These are phyloP conservation scores for Achaetomiella virescens DNA, from an alignment of 495 filamentous ascomycete species.

Conservation along the genomic window DNA sequence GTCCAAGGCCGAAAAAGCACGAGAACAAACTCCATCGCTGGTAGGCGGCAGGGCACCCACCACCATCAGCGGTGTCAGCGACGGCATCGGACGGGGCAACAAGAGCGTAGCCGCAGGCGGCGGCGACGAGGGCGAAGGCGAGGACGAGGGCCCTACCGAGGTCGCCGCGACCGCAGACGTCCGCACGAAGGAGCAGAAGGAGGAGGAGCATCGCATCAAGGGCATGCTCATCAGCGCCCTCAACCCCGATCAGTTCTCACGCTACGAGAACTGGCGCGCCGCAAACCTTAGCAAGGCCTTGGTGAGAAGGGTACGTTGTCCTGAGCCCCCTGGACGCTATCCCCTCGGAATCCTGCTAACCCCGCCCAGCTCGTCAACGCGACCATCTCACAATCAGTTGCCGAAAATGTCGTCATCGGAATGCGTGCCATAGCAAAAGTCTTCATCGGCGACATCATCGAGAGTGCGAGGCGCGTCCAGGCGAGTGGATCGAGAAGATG, in stretches of 20 bases:
- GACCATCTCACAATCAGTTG: slow-evolving; percentile 81
- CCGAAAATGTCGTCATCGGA: slow-evolving; percentile 67
- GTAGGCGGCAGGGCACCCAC: slow-evolving; percentile 47
- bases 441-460: slow-evolving; percentile 77
- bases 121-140: slow-evolving; percentile 51
- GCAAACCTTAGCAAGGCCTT: slow-evolving; percentile 50
- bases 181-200: slow-evolving; percentile 58
- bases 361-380: slow-evolving; percentile 65
- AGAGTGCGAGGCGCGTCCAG: slow-evolving; percentile 72
- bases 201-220: slow-evolving; percentile 58
- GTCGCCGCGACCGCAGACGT: slow-evolving; percentile 58
- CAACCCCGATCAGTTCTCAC: slow-evolving; percentile 57
- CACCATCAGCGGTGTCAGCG: slow-evolving; percentile 40
- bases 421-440: slow-evolving; percentile 78
- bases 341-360: slow-evolving; percentile 16
- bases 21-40: slow-evolving; percentile 44
- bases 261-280: slow-evolving; percentile 69
- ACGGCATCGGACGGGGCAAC: slow-evolving; percentile 27
- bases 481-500: slow-evolving; percentile 61
- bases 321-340: background rate
- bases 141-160: slow-evolving; percentile 60
- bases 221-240: slow-evolving; percentile 63
- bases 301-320: slow-evolving; percentile 36
- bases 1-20: slow-evolving; percentile 52
- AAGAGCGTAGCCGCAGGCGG: slow-evolving; percentile 29